Evolutionary conservation across 306 rosid species (phyloP).

Genomic region (Medicago truncatula): MtrunA17r5.0-ANR NC_053048.1:43519001-43519500

Average conservation of each 20-base stretch:
- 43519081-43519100: constrained; percentile 82
- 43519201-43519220: not conserved
- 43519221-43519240: not conserved
- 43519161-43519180: constrained; percentile 16
- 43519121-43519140: constrained; percentile 69
- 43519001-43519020: constrained; percentile 92
- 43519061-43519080: constrained; percentile 93
- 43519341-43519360: not conserved
- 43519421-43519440: no score
- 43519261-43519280: not conserved
- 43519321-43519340: not conserved
- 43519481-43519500: no score
- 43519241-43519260: not conserved
- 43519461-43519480: no score
- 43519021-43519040: constrained; percentile 74
- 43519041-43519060: constrained; percentile 95
- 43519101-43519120: constrained; percentile 62
- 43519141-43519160: constrained; percentile 70
- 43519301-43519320: not conserved
- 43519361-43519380: not conserved
- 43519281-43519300: not conserved
- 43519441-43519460: no score
- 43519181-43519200: constrained; percentile 2
- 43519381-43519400: not conserved
- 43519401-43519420: not conserved